These are phyloP conservation scores for Amanita thiersii DNA, from an alignment of 768 basidiomycete species.

Conservation along the genomic window DNA sequence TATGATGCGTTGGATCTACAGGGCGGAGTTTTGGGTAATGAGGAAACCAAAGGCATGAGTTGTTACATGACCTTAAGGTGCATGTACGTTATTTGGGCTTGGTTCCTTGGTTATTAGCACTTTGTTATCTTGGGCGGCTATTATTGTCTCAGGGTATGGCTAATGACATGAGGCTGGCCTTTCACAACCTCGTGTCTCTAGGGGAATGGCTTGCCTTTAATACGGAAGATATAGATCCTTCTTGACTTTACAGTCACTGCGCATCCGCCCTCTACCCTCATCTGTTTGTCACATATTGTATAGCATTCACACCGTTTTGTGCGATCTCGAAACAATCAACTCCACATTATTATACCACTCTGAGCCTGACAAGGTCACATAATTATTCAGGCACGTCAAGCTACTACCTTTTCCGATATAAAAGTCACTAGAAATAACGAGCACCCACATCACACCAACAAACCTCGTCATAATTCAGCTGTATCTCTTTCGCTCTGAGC, in stretches of 20 bases:
- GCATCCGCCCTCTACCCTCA: too few species aligned
- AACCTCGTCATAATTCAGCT: background rate
- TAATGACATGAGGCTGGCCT: background rate
- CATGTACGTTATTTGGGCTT: constrained; percentile 3
- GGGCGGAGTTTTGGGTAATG: constrained; percentile 63
- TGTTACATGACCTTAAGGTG: background rate
- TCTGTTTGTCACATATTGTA: too few species aligned
- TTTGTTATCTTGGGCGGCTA: background rate
- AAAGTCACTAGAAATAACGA: background rate
- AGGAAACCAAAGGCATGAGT: constrained; percentile 22
- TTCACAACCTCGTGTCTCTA: constrained; percentile 1
- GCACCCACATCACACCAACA: background rate
- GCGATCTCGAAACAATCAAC: too few species aligned
- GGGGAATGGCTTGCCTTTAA: too few species aligned
- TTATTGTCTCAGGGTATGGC: constrained; percentile 4
- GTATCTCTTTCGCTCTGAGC: background rate
- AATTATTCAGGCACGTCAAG: background rate
- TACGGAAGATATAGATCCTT: background rate
- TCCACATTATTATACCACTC: too few species aligned
- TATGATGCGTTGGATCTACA: constrained; percentile 68
- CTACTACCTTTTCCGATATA: too few species aligned
- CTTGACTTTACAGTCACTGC: background rate
- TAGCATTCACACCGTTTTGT: too few species aligned
- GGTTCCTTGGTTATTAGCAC: too few species aligned
- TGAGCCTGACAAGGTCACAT: background rate